Percentiles rank a stretch among this genome's conserved stretches.
phyloP scores from a whole-genome alignment of 2,329 filamentous ascomycete genomes.

The Neurospora crassa region DNA sequence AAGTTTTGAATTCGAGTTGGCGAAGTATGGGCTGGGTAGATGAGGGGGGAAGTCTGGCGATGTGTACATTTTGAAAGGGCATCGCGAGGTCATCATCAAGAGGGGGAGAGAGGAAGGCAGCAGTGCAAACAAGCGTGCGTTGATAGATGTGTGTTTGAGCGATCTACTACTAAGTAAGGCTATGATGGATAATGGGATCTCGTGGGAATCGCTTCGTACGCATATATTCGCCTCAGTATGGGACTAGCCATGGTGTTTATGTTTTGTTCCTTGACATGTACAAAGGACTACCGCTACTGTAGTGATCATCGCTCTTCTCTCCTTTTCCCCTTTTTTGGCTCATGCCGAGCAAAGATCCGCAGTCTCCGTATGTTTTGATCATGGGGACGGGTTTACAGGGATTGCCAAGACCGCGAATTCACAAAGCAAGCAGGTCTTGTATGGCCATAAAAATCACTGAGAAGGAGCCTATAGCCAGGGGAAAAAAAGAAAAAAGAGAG shows the following conservation, averaged over 20 bases:
- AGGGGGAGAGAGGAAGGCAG: neutral
- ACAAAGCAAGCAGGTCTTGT: neutral
- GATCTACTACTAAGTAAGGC: neutral
- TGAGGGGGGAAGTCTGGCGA: too few relatives aligned
- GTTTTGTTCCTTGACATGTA: neutral
- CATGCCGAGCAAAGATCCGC: neutral
- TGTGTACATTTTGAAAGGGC: neutral
- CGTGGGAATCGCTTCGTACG: neutral
- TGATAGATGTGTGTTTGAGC: neutral
- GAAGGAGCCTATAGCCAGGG: too few relatives aligned
- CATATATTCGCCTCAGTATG: neutral
- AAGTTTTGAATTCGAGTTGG: slow-evolving; percentile 7
- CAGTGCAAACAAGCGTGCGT: neutral
- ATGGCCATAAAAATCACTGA: neutral
- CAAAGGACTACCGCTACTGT: neutral
- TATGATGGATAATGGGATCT: neutral
- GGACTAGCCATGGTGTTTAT: neutral
- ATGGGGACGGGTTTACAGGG: neutral
- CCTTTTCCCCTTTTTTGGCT: neutral
- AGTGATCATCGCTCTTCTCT: neutral
- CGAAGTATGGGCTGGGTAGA: too few relatives aligned
- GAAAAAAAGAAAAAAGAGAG: neutral
- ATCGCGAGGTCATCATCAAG: neutral
- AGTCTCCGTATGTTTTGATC: neutral
- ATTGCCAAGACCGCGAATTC: neutral